Evolutionary conservation across 352 stramenopile species (phyloP).

Genomic region (Phytophthora sansomeana): DNA sequence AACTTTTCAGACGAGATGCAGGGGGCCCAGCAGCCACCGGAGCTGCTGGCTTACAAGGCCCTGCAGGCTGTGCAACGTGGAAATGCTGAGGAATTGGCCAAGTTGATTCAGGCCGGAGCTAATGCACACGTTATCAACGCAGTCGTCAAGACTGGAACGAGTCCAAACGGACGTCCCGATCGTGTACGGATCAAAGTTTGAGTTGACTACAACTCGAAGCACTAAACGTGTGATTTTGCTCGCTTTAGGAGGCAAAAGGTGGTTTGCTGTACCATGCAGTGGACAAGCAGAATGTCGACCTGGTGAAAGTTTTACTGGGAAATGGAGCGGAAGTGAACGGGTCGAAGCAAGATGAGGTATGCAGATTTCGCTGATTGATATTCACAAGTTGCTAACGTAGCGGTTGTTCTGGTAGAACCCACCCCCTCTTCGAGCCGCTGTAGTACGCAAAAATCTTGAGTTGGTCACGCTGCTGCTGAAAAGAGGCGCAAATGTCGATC

Average conservation of each 20-base stretch:
- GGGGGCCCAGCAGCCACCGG: constrained; percentile 16
- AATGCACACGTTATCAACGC: constrained; percentile 44
- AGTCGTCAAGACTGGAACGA: constrained; percentile 39
- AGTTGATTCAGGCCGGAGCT: constrained; percentile 36
- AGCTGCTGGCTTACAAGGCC: constrained; percentile 39
- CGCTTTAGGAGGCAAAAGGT: constrained; percentile 32
- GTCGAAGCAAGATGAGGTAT: constrained; percentile 39
- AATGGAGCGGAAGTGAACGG: constrained; percentile 42
- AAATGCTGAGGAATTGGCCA: constrained; percentile 36
- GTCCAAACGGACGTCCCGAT: constrained; percentile 35
- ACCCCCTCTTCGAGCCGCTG: constrained; percentile 39
- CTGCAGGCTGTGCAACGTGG: constrained; percentile 38
- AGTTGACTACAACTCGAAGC: not conserved
- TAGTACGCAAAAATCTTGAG: constrained; percentile 30
- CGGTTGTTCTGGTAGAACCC: constrained; percentile 19
- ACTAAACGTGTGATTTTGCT: not conserved
- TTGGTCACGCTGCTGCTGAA: constrained; percentile 33
- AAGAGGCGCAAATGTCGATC: constrained; percentile 33
- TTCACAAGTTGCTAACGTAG: not conserved
- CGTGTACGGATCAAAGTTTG: constrained; percentile 20
- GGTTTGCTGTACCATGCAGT: constrained; percentile 38
- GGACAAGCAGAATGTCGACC: constrained; percentile 37
- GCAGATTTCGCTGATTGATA: not conserved
- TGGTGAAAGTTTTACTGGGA: constrained; percentile 40
- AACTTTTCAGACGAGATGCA: constrained; percentile 18